Conservation (phyloP, 257 asterid species). For the Penstemon eatonii region DNA sequence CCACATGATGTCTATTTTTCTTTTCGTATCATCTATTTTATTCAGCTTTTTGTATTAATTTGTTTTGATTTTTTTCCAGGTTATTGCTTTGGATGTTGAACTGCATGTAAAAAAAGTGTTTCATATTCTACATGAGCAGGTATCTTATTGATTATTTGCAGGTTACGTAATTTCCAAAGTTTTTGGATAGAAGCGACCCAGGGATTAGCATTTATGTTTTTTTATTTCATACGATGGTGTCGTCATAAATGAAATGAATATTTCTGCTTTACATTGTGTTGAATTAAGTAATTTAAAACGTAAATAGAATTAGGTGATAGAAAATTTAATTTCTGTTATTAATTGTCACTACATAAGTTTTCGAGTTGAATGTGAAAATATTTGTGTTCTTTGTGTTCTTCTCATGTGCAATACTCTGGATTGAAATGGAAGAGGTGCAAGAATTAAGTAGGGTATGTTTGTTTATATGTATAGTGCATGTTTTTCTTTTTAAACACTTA, state of each 20-base stretch:
- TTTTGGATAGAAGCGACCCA: background rate
- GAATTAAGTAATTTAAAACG: constrained; percentile 23
- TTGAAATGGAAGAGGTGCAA: too few species aligned
- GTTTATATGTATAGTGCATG: too few species aligned
- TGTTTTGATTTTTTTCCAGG: constrained; percentile 44
- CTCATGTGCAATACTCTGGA: too few species aligned
- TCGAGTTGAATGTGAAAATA: too few species aligned
- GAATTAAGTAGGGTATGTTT: too few species aligned
- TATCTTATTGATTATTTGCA: constrained; percentile 32
- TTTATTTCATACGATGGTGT: constrained; percentile 8
- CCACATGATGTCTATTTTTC: constrained; percentile 20
- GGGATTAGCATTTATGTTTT: constrained; percentile 7
- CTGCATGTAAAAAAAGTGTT: constrained; percentile 93
- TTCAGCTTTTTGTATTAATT: constrained; percentile 16
- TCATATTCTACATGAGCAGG: constrained; percentile 97
- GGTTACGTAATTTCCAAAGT: constrained; percentile 4
- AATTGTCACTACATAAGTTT: too few species aligned
- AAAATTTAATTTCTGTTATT: too few species aligned
- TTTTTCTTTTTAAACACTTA: too few species aligned
- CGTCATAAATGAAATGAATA: constrained; percentile 2
- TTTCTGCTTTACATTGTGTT: constrained; percentile 15
- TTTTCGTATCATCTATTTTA: background rate
- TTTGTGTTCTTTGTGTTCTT: too few species aligned
- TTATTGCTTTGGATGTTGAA: constrained; percentile 83
- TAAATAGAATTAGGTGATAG: too few species aligned